Percentiles rank a stretch among this genome's conserved stretches.
These are phyloP conservation scores for Cardamine occulta DNA, from an alignment of 345 rosid genomes.

Conservation along the genomic window DNA sequence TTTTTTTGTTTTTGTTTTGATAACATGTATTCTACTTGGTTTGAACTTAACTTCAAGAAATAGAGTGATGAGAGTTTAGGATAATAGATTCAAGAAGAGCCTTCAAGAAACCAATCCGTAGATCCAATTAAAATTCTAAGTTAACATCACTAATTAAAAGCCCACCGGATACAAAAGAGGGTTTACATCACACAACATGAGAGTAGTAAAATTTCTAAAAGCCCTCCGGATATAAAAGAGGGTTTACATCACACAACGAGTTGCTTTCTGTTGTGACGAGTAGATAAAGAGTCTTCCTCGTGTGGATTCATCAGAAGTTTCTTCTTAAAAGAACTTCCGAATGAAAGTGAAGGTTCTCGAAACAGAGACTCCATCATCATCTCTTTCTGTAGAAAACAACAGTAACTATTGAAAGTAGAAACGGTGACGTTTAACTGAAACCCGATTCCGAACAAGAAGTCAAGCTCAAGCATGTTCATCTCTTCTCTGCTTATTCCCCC, in stretches of 20 bases:
- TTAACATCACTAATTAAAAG: constrained; percentile 6
- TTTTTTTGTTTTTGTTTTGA: too few species aligned
- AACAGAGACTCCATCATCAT: constrained; percentile 46
- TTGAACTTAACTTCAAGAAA: neutral
- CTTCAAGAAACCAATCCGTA: neutral
- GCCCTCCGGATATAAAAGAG: too few species aligned
- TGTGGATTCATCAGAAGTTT: constrained; percentile 30
- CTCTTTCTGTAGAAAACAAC: constrained; percentile 56
- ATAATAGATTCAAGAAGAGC: neutral
- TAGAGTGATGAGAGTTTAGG: neutral
- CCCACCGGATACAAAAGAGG: neutral
- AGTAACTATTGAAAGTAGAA: constrained; percentile 56
- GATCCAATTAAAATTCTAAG: neutral
- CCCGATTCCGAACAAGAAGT: constrained; percentile 67
- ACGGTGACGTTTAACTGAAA: constrained; percentile 72
- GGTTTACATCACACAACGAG: constrained; percentile 13
- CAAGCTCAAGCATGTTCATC: constrained; percentile 78
- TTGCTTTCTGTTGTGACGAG: constrained; percentile 39
- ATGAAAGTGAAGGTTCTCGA: constrained; percentile 31
- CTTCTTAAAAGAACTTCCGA: constrained; percentile 27
- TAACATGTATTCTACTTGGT: neutral
- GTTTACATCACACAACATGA: constrained; percentile 5
- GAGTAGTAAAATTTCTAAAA: too few species aligned
- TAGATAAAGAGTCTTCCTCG: constrained; percentile 38
- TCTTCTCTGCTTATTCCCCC: constrained; percentile 75